Percentiles rank a stretch among this genome's conserved stretches.
Evolutionary conservation across 805 yeast species (phyloP).

Genomic region (Babjeviella inositovora): DNA sequence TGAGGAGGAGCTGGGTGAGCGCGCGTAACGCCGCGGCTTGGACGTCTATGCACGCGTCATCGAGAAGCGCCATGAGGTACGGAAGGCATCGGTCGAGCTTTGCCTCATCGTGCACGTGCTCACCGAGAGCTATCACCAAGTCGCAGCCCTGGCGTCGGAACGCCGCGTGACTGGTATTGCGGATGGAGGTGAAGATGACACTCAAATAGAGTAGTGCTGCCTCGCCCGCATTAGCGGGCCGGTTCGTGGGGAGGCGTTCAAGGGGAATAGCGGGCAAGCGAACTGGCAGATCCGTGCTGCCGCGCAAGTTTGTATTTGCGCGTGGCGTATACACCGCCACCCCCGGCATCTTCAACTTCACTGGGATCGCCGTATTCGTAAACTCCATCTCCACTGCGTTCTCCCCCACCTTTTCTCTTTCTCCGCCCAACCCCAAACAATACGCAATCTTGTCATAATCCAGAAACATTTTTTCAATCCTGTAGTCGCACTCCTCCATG

Average conservation of each 20-base stretch:
- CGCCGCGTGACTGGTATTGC: conserved; percentile 42
- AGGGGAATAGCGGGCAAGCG: conserved; percentile 1
- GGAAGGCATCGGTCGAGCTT: conserved; percentile 82
- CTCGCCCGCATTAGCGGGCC: conserved; percentile 17
- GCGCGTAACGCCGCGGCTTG: conserved; percentile 50
- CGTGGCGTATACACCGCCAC: not conserved
- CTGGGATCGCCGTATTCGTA: too few relatives aligned
- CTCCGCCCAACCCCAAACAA: conserved; percentile 16
- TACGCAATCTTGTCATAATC: conserved; percentile 36
- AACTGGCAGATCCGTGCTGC: too few relatives aligned
- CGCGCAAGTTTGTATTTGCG: too few relatives aligned
- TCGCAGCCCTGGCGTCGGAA: conserved; percentile 61
- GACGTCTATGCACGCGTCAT: conserved; percentile 51
- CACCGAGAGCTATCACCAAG: conserved; percentile 59
- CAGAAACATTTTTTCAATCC: conserved; percentile 41
- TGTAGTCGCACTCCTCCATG: conserved; percentile 27
- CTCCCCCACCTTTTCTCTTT: conserved; percentile 3
- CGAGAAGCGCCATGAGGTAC: conserved; percentile 54
- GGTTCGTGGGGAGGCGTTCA: conserved; percentile 1
- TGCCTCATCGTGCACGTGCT: conserved; percentile 63
- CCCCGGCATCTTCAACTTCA: conserved; percentile 1
- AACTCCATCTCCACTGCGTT: conserved; percentile 3
- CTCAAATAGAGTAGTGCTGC: conserved; percentile 44
- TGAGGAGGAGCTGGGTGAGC: conserved; percentile 47
- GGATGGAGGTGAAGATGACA: conserved; percentile 38